Evolutionary conservation across 1,284 basidiomycete genomes (phyloP).

Genomic region (Cutaneotrichosporon dermatis): DNA sequence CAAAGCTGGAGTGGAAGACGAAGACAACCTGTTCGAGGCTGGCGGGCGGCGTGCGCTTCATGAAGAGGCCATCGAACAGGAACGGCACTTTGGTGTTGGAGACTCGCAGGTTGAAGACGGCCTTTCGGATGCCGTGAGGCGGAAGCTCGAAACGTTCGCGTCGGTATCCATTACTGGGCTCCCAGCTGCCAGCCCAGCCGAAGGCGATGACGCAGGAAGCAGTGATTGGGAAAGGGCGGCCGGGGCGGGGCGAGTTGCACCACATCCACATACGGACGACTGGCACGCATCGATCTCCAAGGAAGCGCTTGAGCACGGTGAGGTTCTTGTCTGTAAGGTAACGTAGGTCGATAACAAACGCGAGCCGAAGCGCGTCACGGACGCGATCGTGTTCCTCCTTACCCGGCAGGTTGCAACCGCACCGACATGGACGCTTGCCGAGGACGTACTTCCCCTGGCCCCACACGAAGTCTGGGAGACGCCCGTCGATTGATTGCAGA

Average conservation of each 20-base stretch:
- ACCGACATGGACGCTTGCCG: neutral
- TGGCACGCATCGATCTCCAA: neutral
- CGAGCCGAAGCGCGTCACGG: neutral
- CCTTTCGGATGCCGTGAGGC: neutral
- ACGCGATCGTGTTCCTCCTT: neutral
- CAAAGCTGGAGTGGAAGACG: neutral
- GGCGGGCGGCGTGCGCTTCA: neutral
- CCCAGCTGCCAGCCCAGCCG: slow-evolving; percentile 1
- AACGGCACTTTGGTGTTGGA: neutral
- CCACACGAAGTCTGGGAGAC: neutral
- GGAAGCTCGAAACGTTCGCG: neutral
- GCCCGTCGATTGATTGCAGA: neutral
- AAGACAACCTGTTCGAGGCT: slow-evolving; percentile 1
- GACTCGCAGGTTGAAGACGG: slow-evolving; percentile 1
- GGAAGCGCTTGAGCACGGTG: neutral
- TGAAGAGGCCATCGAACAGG: neutral
- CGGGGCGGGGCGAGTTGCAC: neutral
- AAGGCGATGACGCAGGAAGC: neutral
- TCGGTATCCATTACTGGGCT: neutral
- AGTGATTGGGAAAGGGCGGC: neutral
- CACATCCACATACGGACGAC: neutral
- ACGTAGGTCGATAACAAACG: neutral
- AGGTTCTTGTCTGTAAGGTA: neutral
- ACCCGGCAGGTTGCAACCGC: neutral
- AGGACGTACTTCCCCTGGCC: neutral